These are phyloP conservation scores for Paraglomus brasilianum DNA, from an alignment of 192 early-diverging fungal species.

Conservation along the genomic window DNA sequence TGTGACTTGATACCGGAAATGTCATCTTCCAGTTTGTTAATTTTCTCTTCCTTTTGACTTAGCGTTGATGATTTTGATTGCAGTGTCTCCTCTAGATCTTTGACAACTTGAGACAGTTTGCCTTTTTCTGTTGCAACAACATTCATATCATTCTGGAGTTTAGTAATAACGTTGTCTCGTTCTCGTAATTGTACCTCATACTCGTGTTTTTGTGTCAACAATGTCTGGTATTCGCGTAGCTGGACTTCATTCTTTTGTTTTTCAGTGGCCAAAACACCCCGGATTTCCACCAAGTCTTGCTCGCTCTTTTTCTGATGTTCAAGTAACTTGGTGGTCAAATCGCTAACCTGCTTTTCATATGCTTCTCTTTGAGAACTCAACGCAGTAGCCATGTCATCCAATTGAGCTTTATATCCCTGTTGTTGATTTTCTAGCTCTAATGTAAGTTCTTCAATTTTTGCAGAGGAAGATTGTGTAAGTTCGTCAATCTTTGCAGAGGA, in stretches of 20 bases:
- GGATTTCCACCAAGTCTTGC: neutral
- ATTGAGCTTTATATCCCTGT: conserved; percentile 1
- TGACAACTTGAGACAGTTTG: conserved; percentile 27
- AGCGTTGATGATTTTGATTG: conserved; percentile 28
- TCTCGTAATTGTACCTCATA: conserved; percentile 21
- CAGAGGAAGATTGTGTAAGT: neutral
- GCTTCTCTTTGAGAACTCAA: conserved; percentile 12
- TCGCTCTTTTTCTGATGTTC: neutral
- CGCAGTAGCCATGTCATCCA: neutral
- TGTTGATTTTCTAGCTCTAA: neutral
- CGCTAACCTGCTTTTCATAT: conserved; percentile 21
- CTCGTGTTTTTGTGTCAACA: conserved; percentile 24
- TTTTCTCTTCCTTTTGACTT: conserved; percentile 31
- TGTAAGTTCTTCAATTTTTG: conserved; percentile 1
- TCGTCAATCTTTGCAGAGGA: neutral
- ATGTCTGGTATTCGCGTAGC: conserved; percentile 9
- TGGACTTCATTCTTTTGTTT: conserved; percentile 26
- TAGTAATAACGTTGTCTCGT: conserved; percentile 23
- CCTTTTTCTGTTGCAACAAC: conserved; percentile 30
- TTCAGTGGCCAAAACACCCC: neutral
- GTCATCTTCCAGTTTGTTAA: conserved; percentile 27
- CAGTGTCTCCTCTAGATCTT: conserved; percentile 29
- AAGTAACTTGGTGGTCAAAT: neutral
- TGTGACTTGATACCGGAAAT: conserved; percentile 30
- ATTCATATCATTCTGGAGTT: conserved; percentile 24